phyloP scores from a whole-genome alignment of 257 asterid genomes.

The Datura wrightii region DNA sequence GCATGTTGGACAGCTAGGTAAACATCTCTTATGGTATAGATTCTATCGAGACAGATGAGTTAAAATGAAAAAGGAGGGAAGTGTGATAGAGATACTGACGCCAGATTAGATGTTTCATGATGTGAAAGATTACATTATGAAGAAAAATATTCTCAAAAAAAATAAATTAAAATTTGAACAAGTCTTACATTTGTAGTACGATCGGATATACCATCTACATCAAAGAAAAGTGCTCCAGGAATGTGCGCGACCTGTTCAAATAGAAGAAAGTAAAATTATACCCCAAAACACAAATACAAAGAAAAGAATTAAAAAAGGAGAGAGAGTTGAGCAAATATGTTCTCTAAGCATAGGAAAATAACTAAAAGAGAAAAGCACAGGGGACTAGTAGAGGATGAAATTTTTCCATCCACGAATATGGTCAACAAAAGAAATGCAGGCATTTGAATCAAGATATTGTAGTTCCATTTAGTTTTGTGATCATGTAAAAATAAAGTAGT shows the following conservation, averaged over 20 bases:
- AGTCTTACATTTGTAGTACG: slow-evolving; percentile 71
- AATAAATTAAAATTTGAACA: neutral
- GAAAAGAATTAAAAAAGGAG: neutral
- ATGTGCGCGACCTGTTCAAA: slow-evolving; percentile 90
- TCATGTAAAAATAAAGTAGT: neutral
- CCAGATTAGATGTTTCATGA: neutral
- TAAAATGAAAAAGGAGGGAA: neutral
- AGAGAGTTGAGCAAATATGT: neutral
- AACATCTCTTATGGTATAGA: slow-evolving; percentile 10
- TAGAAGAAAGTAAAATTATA: neutral
- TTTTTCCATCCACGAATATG: neutral
- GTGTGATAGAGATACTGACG: neutral
- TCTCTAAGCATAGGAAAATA: too few relatives aligned
- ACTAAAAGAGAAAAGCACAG: neutral
- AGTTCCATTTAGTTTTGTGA: neutral
- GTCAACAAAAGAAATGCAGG: neutral
- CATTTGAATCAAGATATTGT: slow-evolving; percentile 9
- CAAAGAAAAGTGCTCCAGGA: slow-evolving; percentile 97
- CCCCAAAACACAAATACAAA: neutral
- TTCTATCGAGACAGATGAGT: neutral
- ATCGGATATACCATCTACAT: slow-evolving; percentile 86
- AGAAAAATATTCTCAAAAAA: neutral
- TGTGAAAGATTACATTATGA: neutral
- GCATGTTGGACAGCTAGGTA: neutral
- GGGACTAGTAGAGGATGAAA: neutral